Evolutionary conservation across 306 rosid genomes (phyloP).

Genomic region (Glycyrrhiza uralensis): DNA sequence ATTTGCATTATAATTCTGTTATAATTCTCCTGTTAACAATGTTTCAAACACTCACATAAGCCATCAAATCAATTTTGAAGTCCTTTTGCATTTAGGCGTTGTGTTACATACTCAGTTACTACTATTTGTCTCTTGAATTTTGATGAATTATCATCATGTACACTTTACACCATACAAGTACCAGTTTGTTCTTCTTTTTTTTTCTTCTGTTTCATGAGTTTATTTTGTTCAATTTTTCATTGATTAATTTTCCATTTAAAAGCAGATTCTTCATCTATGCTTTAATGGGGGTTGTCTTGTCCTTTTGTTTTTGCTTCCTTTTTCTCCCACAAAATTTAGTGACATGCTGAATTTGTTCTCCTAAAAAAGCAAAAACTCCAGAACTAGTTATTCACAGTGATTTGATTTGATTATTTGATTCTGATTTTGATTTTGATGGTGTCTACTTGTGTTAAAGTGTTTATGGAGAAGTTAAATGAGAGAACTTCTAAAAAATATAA

Average conservation of each 20-base stretch:
- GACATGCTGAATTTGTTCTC: background rate
- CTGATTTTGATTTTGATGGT: background rate
- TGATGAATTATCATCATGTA: background rate
- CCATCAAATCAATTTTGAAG: background rate
- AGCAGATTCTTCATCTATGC: background rate
- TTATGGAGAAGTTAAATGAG: no score
- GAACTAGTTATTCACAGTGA: background rate
- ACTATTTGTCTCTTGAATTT: background rate
- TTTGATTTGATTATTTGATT: background rate
- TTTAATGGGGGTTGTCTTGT: background rate
- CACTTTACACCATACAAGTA: background rate
- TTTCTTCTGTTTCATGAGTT: background rate
- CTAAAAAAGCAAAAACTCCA: background rate
- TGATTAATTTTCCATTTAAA: background rate
- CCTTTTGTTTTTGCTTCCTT: background rate
- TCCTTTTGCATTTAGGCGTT: background rate
- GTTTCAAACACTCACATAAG: background rate
- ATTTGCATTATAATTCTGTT: background rate
- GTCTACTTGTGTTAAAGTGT: no score
- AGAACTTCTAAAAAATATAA: no score
- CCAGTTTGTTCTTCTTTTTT: background rate
- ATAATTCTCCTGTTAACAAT: background rate
- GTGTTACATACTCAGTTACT: background rate
- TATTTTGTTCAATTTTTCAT: background rate
- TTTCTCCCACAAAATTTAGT: background rate